Evolutionary conservation across 148 eudicot genomes (phyloP), one percentile per base, ranked within the genome.

Genomic region (Camellia lanceoleosa): DNA sequence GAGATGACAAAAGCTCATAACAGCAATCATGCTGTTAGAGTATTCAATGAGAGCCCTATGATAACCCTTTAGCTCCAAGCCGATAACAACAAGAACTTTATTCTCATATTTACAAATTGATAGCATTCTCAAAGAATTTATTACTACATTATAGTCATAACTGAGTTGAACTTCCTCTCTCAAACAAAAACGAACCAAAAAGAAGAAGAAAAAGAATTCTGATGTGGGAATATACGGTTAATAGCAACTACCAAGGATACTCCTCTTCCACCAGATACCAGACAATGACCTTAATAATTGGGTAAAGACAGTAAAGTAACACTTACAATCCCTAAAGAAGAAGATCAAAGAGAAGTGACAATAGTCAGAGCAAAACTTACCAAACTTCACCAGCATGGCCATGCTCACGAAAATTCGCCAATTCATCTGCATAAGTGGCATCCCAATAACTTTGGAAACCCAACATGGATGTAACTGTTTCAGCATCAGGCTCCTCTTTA

Each of bases 401-500:
- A 78, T 93, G 98, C 65, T 95, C 94, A 51, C 97, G 91, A 80
- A 95, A 95, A 83, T 95, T 93, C 8, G 91, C 84, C 76, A 95
- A 84, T 87, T 95, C 98, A 68, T 89, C 94, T 18, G 94, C 89
- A 77, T 95, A 95, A 8, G 97, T 70, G 13, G 93, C 77, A 79
- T 95, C 98, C 98, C 98, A 95, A 67, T 95, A 93, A 86, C 98
- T 95, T 86, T 93, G 98, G 82, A 95, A 95, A 55, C 98, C 98
- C 63, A 95, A 83, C 97, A 90, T 89, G 58, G 98, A 95, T 13
- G 92, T 56, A 59, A 88, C 80, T 51, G 88, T 90, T 76, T 95
- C 95, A 16, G 87, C 96, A 76, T 93, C 95, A 51, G 87, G 91
- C 84, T 88, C 94, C 76, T 91, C 98, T 87, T 93, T 91, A 86